Conservation (phyloP, 345 rosid genomes). For the Punica granatum region DNA sequence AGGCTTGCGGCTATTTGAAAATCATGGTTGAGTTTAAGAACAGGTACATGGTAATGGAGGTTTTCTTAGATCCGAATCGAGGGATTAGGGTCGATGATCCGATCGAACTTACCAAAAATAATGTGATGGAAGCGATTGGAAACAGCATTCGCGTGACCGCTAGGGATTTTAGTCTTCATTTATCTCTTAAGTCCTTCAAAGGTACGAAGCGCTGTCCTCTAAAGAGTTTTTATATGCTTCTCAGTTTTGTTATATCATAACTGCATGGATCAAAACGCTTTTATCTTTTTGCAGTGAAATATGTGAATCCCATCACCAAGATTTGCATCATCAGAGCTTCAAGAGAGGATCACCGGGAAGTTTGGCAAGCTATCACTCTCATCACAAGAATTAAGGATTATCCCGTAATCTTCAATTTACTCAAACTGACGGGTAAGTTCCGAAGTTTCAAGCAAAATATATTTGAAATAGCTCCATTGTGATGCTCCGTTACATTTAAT, state of each 20-base stretch:
- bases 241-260: background rate
- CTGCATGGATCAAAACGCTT: background rate
- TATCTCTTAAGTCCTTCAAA: conserved; percentile 57
- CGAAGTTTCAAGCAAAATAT: background rate
- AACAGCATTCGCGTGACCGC: conserved; percentile 63
- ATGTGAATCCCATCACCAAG: conserved; percentile 71
- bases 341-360: conserved; percentile 59
- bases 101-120: conserved; percentile 54
- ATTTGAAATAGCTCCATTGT: background rate
- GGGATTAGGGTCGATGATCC: conserved; percentile 46
- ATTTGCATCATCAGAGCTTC: conserved; percentile 59
- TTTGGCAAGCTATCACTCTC: conserved; percentile 75
- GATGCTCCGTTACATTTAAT: too few species aligned
- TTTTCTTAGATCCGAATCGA: conserved; percentile 60
- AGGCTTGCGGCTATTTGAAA: background rate
- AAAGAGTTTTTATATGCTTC: background rate
- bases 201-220: too few species aligned
- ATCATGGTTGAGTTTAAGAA: conserved; percentile 76
- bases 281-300: conserved; percentile 44
- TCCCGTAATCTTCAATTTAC: conserved; percentile 55
- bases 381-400: conserved; percentile 56
- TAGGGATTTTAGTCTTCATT: conserved; percentile 72
- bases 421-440: conserved; percentile 59
- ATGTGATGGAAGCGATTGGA: conserved; percentile 50
- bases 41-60: conserved; percentile 68